Base-by-base conservation (phyloP, 352 stramenopile species). In the Phytophthora cactorum region DNA sequence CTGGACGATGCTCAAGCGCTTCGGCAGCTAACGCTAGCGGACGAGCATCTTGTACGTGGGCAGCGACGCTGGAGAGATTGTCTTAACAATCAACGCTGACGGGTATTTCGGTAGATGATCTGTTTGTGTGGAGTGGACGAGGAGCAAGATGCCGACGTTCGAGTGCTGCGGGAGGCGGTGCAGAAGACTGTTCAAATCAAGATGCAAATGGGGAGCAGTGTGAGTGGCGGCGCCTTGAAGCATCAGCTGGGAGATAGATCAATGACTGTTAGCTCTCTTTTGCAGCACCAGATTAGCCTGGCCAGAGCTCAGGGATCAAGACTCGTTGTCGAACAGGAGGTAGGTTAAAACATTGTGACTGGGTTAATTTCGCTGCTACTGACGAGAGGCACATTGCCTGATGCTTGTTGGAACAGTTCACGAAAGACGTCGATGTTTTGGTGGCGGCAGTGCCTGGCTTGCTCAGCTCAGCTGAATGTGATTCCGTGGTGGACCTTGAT, bases 181-280 rank as follows among this genome's bases (percentile, higher is more conserved):
- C 69, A 75, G 55, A 84, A 79, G 62, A 65, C 86, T 32, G 52
- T 77, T 22, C 66, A 63, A 46, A 80, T 88, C 43, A 88, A 88
- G 46, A 66, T 82, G 39, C 75, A 85, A 65, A 88, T 88, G 78
- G 67, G 67, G 43, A 47, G 10, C 28, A 67, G 77, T 45, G 79
- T 88, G 51, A 57, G 51, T 68, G 8, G 12, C 22, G 44, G 53
- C 10, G 27, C 39, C n/a, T 15, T 38, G 34, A 2, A 51, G 36
- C 17, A 44, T 44, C 12, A 39, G 22, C 11, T 59, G 15, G 11
- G 22, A 25, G 15, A 3, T 52, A 41, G 43, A 34, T 50, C 12
- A 59, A 15, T 72, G 47, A 53, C 8, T 53, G 7, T 32, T 63
- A 14, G 27, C 58, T 34, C 44, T 22, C 17, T 54, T 4, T 34